Base-by-base conservation (phyloP, 371 early-diverging fungal species). In the Syncephalastrum contaminatum region DNA sequence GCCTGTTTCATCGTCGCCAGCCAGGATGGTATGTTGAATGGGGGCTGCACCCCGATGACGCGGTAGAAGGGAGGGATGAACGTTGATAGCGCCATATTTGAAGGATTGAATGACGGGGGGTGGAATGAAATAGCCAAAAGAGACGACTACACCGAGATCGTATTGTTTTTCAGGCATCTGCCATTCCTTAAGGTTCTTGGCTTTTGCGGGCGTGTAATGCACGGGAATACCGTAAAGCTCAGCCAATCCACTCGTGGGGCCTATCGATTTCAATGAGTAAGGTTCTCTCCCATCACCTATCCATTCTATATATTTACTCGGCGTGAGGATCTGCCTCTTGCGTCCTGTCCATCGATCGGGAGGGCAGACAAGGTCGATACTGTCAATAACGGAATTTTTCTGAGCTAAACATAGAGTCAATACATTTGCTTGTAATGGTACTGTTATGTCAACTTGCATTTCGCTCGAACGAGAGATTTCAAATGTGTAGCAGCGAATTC, bases 1-100 rank as follows among this genome's bases (percentile, higher is more conserved):
- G 2, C 97, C 98, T 0, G 94, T 87, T 24, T 75, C 74, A 21
- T 62, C 50, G 42, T 94, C 95, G 12, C 84, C 85, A 48, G 90
- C 80, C 55, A 94, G 40, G 24, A 98, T 88, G 0, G 97, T 78
- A 48, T 93, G 83, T 56, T 96, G 93, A 36, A 98, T 81, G 4
- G 98, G 96, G 4, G 97, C 88, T 3, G 97, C 89, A 12, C 98
- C 98, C 14, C 98, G 85, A 67, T 94, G 92, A 53, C 81, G 81
- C 10, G 96, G 95, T 19, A 97, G 69, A 19, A 95, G 65, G 5
- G 93, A 94, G 12, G 95, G 95, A 64, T 95, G 96, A 0, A 94
- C 85, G 64, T 95, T 95, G 50, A 95, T 53, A 14, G 88, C 88
- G n/a, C 88, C 93, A 40, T 71, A 56, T 14, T 72, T 73, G 61